phyloP scores from a whole-genome alignment of 2,329 filamentous ascomycete genomes.

The Pseudonectria foliicola region DNA sequence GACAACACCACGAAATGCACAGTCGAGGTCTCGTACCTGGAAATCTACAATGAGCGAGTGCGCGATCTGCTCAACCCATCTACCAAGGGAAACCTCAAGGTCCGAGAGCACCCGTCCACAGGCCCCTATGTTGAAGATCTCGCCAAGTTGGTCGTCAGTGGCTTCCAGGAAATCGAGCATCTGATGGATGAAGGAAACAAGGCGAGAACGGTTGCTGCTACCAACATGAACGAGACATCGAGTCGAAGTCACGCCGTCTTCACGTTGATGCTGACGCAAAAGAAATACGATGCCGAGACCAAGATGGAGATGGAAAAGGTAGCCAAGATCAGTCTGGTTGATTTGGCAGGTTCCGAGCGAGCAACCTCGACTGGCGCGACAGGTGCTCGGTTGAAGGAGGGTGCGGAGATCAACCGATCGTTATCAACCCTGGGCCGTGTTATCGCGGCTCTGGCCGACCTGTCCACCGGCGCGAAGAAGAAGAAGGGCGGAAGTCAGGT shows the following conservation, averaged over 20 bases:
- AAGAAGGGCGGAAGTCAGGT: slow-evolving; percentile 65
- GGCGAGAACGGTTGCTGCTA: slow-evolving; percentile 92
- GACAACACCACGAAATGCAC: slow-evolving; percentile 80
- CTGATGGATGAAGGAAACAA: slow-evolving; percentile 99
- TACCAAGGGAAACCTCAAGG: slow-evolving; percentile 93
- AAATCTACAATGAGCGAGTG: slow-evolving; percentile 98
- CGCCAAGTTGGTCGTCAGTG: slow-evolving; percentile 87
- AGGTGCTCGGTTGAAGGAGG: slow-evolving; percentile 89
- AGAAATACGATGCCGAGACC: slow-evolving; percentile 81
- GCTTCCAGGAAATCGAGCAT: slow-evolving; percentile 92
- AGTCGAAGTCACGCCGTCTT: slow-evolving; percentile 98
- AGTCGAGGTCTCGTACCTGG: slow-evolving; percentile 95
- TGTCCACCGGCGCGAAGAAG: slow-evolving; percentile 80
- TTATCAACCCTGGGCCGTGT: slow-evolving; percentile 94
- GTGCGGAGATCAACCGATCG: slow-evolving; percentile 96
- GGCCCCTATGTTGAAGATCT: slow-evolving; percentile 98
- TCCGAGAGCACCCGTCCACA: slow-evolving; percentile 94
- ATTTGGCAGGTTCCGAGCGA: slow-evolving; percentile 95
- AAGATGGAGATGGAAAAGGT: slow-evolving; percentile 98
- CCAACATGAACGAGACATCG: slow-evolving; percentile 99
- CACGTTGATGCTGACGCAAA: slow-evolving; percentile 91
- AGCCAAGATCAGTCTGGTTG: slow-evolving; percentile 94
- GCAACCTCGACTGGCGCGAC: slow-evolving; percentile 96
- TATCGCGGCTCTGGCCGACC: slow-evolving; percentile 88
- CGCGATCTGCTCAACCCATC: slow-evolving; percentile 90